Evolutionary conservation across 768 basidiomycete genomes (phyloP).

Genomic region (Lentinula sp.): DNA sequence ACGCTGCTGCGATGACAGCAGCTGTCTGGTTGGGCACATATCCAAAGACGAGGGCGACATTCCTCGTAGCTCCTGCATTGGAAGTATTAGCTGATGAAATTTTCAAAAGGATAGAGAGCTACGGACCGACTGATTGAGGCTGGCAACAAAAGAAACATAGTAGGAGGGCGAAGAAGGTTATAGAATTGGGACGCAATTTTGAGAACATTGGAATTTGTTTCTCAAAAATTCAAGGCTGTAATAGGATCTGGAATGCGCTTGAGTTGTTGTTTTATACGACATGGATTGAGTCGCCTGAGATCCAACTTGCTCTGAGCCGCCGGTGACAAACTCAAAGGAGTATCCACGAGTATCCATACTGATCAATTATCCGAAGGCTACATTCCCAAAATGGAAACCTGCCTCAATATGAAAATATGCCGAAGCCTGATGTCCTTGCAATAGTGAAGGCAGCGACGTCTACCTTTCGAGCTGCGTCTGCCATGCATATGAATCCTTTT

Average conservation of each 20-base stretch:
- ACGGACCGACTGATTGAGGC: neutral
- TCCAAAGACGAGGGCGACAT: constrained; percentile 1
- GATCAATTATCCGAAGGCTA: neutral
- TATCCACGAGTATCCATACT: neutral
- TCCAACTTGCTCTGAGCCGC: neutral
- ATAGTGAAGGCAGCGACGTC: no score
- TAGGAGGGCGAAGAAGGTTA: neutral
- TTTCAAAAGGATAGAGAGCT: neutral
- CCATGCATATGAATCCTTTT: no score
- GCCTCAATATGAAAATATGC: neutral
- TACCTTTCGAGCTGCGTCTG: no score
- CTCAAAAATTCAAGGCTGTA: neutral
- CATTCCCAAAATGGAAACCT: neutral
- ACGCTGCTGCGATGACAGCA: constrained; percentile 15
- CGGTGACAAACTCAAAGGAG: neutral
- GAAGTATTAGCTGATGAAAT: neutral
- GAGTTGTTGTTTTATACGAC: neutral
- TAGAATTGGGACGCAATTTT: neutral
- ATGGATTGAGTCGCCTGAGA: neutral
- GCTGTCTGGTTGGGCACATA: constrained; percentile 18
- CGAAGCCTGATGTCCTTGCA: no score
- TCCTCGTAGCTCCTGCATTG: neutral
- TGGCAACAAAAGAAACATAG: neutral
- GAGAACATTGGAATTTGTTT: neutral
- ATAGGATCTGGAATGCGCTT: neutral